Evolutionary conservation across 345 rosid genomes (phyloP), one percentile per base, ranked within the genome.

Genomic region (Erucastrum elatum): DNA sequence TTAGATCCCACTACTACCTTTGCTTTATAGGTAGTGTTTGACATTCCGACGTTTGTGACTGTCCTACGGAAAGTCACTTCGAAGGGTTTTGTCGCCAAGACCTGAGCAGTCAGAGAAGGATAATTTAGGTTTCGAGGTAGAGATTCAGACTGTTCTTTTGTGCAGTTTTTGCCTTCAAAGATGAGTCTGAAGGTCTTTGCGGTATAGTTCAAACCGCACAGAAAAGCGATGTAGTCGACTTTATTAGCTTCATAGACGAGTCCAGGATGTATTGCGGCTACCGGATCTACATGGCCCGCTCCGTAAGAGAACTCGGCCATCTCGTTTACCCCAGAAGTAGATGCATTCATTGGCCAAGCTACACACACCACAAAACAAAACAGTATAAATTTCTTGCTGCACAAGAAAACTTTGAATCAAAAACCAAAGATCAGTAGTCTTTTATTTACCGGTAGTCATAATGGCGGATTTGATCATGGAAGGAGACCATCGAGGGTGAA

Each of bases 401-500:
- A 39, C 70, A 70, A 77, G 75, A 25, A 77, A n/a, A n/a, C n/a
- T n/a, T n/a, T n/a, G n/a, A n/a, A n/a, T n/a, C n/a, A n/a, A n/a
- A n/a, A n/a, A n/a, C n/a, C n/a, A n/a, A n/a, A n/a, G n/a, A n/a
- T n/a, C n/a, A n/a, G n/a, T n/a, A n/a, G 11, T 16, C 3, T 29
- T 49, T 11, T 26, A 16, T 9, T 12, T 70, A 87, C 87, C 85
- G 2, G 85, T 85, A 5, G 88, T 85, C 87, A 84, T 84, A 44
- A 87, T 66, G 71, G 86, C 85, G 33, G 86, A 86, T 33, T 77
- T 49, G 31, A 86, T 83, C 79, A 83, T 80, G 37, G 87, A 82
- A 30, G 85, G 87, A 64, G 93, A 88, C 90, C 90, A 91, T 34
- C 56, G 71, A 5, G 90, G 87, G 71, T 87, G 87, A 62, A 79